Evolutionary conservation across 805 yeast genomes (phyloP).

Genomic region (Yarrowia divulgata): DNA sequence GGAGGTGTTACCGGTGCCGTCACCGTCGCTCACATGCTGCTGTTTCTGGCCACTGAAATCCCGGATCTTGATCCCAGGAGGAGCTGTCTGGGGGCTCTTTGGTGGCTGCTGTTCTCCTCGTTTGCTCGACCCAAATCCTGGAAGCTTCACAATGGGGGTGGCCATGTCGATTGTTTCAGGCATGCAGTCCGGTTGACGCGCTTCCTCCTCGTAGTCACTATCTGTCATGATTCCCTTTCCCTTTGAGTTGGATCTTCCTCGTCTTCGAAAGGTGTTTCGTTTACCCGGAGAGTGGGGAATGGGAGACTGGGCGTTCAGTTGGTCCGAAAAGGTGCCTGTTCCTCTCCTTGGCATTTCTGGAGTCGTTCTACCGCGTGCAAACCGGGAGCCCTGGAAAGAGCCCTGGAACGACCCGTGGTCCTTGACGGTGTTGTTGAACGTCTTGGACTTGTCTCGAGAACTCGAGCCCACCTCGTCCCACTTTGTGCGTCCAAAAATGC

Average conservation of each 20-base stretch:
- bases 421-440: slow-evolving; percentile 18
- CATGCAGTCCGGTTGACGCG: not conserved
- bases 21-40: too few relatives aligned
- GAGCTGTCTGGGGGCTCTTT: not conserved
- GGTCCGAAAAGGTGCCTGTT: slow-evolving; percentile 24
- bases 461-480: slow-evolving; percentile 25
- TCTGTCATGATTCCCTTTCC: slow-evolving; percentile 28
- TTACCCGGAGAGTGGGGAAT: slow-evolving; percentile 1
- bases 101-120: not conserved
- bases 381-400: slow-evolving; percentile 19
- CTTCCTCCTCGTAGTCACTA: slow-evolving; percentile 27
- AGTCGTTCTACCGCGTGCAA: slow-evolving; percentile 15
- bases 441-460: slow-evolving; percentile 23
- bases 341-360: slow-evolving; percentile 8
- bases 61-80: slow-evolving; percentile 1
- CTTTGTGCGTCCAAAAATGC: slow-evolving; percentile 6
- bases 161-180: not conserved
- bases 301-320: slow-evolving; percentile 25
- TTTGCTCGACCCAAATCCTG: not conserved
- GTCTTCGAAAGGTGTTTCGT: not conserved
- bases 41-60: not conserved
- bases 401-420: slow-evolving; percentile 12
- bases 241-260: slow-evolving; percentile 11
- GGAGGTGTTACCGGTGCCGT: too few relatives aligned
- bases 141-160: slow-evolving; percentile 20